These are phyloP conservation scores for Penicillium sp. DNA, from an alignment of 2,329 filamentous ascomycete genomes.

Conservation along the genomic window DNA sequence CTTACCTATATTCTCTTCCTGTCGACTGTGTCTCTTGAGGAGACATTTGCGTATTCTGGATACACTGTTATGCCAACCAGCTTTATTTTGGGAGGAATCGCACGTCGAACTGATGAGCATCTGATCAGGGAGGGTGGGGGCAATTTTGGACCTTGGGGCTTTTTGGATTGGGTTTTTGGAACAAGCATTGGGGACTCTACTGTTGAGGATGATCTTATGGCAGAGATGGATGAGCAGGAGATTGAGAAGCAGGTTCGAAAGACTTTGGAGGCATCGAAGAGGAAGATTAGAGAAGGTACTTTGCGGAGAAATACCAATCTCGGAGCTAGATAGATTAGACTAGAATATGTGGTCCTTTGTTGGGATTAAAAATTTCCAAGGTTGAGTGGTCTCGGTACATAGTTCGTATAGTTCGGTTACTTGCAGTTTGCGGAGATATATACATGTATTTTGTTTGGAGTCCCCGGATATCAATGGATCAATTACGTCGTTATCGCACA, in stretches of 20 bases:
- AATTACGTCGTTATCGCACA: constrained; percentile 10
- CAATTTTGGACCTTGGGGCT: constrained; percentile 48
- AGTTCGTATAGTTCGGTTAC: background rate
- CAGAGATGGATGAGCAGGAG: constrained; percentile 38
- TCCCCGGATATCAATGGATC: background rate
- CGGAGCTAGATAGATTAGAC: background rate
- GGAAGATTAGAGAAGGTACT: constrained; percentile 24
- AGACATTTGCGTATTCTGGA: constrained; percentile 60
- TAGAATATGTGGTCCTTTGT: background rate
- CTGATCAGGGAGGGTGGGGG: constrained; percentile 48
- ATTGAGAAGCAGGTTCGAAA: constrained; percentile 33
- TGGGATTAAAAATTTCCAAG: background rate
- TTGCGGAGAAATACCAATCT: constrained; percentile 11
- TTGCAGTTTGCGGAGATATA: background rate
- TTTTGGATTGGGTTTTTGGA: constrained; percentile 47
- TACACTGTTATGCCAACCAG: constrained; percentile 59
- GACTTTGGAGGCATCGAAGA: constrained; percentile 32
- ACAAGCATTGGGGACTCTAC: constrained; percentile 43
- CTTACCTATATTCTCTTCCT: constrained; percentile 59
- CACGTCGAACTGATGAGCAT: constrained; percentile 57
- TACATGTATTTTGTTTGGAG: background rate
- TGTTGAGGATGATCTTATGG: constrained; percentile 52
- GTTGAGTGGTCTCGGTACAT: background rate
- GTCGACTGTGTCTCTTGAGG: constrained; percentile 57
- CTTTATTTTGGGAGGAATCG: constrained; percentile 60